phyloP scores from a whole-genome alignment of 257 asterid genomes.

The Salvia rosmarinus region DNA sequence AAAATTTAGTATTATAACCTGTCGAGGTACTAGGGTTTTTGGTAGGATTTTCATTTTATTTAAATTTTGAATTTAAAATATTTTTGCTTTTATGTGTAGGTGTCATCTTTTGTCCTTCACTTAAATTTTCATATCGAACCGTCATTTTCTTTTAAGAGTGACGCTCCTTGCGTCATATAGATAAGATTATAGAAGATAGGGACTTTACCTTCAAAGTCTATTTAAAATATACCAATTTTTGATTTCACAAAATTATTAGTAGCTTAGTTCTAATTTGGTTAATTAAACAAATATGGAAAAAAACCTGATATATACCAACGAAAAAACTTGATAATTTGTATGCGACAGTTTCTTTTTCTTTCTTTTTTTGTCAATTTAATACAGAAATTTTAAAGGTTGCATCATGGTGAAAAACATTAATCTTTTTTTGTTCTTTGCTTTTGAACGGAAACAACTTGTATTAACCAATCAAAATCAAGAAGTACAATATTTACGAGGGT shows the following conservation, averaged over 20 bases:
- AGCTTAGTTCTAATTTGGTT: background rate
- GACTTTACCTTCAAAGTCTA: constrained; percentile 7
- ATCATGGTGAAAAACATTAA: too few species aligned
- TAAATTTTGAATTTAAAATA: constrained; percentile 31
- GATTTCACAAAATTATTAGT: background rate
- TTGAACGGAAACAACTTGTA: too few species aligned
- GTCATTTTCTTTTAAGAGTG: constrained; percentile 37
- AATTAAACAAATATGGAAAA: too few species aligned
- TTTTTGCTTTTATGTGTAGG: constrained; percentile 26
- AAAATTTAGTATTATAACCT: constrained; percentile 28
- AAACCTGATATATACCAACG: too few species aligned
- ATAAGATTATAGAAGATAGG: background rate
- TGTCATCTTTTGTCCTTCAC: constrained; percentile 35
- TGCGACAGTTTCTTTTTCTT: too few species aligned
- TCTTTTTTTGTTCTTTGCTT: too few species aligned
- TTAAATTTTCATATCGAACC: constrained; percentile 31
- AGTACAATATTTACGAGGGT: too few species aligned
- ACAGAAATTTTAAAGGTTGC: too few species aligned
- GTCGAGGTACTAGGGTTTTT: constrained; percentile 26
- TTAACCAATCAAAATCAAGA: too few species aligned
- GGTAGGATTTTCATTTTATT: constrained; percentile 26
- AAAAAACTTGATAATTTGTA: too few species aligned
- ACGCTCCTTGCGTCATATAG: background rate
- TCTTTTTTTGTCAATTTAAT: too few species aligned
- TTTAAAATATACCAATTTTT: background rate